Base-by-base conservation (phyloP, 306 rosid species). In the Corylus heterophylla region DNA sequence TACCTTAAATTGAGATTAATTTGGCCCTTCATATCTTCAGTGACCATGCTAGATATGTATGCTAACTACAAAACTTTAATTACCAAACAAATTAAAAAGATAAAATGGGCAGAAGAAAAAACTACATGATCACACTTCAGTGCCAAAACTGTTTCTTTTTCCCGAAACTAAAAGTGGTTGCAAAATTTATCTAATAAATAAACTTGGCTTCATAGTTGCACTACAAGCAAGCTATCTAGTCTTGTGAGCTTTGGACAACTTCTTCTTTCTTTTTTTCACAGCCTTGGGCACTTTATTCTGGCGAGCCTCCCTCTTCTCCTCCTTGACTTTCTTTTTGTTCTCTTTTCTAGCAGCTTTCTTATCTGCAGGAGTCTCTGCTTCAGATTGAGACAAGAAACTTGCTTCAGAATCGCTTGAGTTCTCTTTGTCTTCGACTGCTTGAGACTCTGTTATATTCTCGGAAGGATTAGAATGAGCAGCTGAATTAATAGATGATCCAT, bases 261-360 rank as follows among this genome's bases (percentile, higher is more conserved):
- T 94, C 22, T 88, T 86, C 97, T 89, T 90, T 77, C 91, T 88
- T 75, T 89, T 94, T 89, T 94, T 92, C 29, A 87, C 81, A 48
- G 98, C 93, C 81, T 94, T 94, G 0, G 97, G 93, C 66, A 94
- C 89, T 85, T 92, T 94, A 25, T 47, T 84, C 80, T 92, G 92
- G 25, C 97, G 89, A 10, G 97, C 86, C 74, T 94, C 97, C 78
- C 94, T 89, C 81, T 92, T 94, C 89, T 92, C 98, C 78, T 90
- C 95, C 69, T 92, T 92, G 75, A 92, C 97, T 79, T 90, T 92
- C 89, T 90, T 92, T 73, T 94, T 89, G 81, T 92, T 85, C 83
- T 92, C 98, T 80, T 90, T 94, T 73, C 90, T 89, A 1, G 97
- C 94, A 18, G 93, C 86, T 91, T 94, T 94, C 86, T 77, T 90